These are phyloP conservation scores for Epichloe gansuensis DNA, from an alignment of 2,329 filamentous ascomycete genomes.

Conservation along the genomic window DNA sequence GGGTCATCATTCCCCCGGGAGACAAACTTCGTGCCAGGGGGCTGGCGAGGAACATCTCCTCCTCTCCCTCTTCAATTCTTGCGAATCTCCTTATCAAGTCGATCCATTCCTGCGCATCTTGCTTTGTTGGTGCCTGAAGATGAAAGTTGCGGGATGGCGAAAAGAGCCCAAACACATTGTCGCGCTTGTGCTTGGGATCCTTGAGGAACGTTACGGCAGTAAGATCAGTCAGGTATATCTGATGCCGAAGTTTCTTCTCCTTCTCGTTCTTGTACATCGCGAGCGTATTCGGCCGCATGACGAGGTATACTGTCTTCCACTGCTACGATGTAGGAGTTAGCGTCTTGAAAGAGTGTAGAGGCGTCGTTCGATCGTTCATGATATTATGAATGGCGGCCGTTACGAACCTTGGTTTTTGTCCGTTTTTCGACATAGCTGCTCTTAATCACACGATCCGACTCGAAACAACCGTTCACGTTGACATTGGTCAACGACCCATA, in stretches of 20 bases:
- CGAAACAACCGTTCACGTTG: constrained; percentile 89
- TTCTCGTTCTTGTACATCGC: constrained; percentile 89
- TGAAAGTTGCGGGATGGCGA: constrained; percentile 86
- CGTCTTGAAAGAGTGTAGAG: constrained; percentile 4
- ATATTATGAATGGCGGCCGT: background rate
- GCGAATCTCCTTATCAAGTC: constrained; percentile 66
- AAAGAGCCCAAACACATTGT: constrained; percentile 85
- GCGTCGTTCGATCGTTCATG: background rate
- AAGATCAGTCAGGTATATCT: constrained; percentile 77
- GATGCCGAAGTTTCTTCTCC: constrained; percentile 78
- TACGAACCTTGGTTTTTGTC: constrained; percentile 75
- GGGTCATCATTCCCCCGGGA: constrained; percentile 10
- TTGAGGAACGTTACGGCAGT: constrained; percentile 83
- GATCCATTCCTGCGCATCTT: constrained; percentile 80
- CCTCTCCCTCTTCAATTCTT: constrained; percentile 77
- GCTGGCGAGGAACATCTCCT: constrained; percentile 64
- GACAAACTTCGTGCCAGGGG: constrained; percentile 44
- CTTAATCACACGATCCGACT: constrained; percentile 89
- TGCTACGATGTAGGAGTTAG: constrained; percentile 36
- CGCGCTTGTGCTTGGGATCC: constrained; percentile 74
- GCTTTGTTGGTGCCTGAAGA: constrained; percentile 59
- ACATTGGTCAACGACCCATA: constrained; percentile 68
- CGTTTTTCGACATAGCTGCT: constrained; percentile 76
- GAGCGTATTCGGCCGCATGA: constrained; percentile 78
- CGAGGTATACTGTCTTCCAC: constrained; percentile 83